Conservation (phyloP, 2,329 filamentous ascomycete species). For the Aspergillus ochraceus region DNA sequence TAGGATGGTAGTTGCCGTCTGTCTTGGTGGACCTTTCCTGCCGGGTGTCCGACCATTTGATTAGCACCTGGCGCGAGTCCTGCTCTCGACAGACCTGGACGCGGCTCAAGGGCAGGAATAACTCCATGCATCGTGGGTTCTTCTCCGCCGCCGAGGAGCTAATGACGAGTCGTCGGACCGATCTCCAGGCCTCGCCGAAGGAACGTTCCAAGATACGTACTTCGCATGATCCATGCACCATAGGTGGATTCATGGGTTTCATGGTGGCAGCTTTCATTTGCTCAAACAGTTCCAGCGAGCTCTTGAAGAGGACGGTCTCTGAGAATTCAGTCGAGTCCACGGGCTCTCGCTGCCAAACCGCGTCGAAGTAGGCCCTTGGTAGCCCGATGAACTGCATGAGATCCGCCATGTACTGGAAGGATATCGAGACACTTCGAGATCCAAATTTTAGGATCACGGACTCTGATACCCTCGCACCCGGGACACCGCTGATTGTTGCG, state of each 20-base stretch:
- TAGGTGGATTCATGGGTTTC: conserved; percentile 28
- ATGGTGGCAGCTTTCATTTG: conserved; percentile 30
- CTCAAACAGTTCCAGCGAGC: conserved; percentile 30
- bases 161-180: conserved; percentile 31
- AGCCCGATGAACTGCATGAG: conserved; percentile 31
- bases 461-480: conserved; percentile 22
- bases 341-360: conserved; percentile 31
- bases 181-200: conserved; percentile 29
- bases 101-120: conserved; percentile 31
- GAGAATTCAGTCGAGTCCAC: conserved; percentile 28
- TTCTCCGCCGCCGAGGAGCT: conserved; percentile 30
- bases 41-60: conserved; percentile 34
- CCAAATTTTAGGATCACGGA: conserved; percentile 29
- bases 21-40: conserved; percentile 28
- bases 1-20: conserved; percentile 30
- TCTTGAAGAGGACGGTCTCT: conserved; percentile 29
- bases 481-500: conserved; percentile 14
- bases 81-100: conserved; percentile 28
- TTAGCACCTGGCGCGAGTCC: conserved; percentile 21
- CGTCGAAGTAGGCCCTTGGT: conserved; percentile 32
- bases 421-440: conserved; percentile 24
- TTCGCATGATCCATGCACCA: conserved; percentile 28
- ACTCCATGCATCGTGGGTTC: conserved; percentile 25
- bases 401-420: conserved; percentile 30
- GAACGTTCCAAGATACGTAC: conserved; percentile 33